These are phyloP conservation scores for Aspergillus aculeatinus DNA, from an alignment of 2,329 filamentous ascomycete species.

Conservation along the genomic window DNA sequence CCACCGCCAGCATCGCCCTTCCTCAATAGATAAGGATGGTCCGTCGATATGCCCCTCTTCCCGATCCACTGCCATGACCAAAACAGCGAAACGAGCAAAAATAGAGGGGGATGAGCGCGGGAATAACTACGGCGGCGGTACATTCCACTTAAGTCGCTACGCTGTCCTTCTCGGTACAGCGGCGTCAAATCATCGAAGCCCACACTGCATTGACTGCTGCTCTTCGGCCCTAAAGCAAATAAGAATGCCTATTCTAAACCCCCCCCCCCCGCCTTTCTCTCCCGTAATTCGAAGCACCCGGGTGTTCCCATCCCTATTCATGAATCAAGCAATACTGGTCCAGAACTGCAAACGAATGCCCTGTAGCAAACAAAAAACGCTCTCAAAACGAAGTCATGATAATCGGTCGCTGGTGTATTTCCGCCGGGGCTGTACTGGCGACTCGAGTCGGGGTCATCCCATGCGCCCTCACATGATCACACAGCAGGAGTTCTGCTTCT, in stretches of 20 bases:
- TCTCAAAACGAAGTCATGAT: slow-evolving; percentile 2
- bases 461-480: slow-evolving; percentile 57
- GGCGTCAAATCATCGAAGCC: background rate
- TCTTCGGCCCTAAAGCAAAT: background rate
- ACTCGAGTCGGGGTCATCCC: background rate
- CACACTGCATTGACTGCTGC: background rate
- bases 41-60: slow-evolving; percentile 1
- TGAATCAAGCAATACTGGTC: background rate
- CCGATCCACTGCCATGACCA: slow-evolving; percentile 3
- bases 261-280: background rate
- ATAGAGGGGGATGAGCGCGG: background rate
- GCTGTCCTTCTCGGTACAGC: background rate
- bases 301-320: background rate
- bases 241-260: background rate
- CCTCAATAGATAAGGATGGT: slow-evolving; percentile 3
- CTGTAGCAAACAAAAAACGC: slow-evolving; percentile 8
- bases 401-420: background rate
- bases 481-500: slow-evolving; percentile 80
- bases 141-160: background rate
- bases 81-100: background rate
- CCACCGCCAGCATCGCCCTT: background rate
- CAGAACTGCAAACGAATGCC: slow-evolving; percentile 2
- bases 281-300: slow-evolving; percentile 3
- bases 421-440: background rate
- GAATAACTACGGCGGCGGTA: background rate